These are phyloP conservation scores for Noccaea bulbosa DNA, from an alignment of 345 rosid genomes.

Conservation along the genomic window DNA sequence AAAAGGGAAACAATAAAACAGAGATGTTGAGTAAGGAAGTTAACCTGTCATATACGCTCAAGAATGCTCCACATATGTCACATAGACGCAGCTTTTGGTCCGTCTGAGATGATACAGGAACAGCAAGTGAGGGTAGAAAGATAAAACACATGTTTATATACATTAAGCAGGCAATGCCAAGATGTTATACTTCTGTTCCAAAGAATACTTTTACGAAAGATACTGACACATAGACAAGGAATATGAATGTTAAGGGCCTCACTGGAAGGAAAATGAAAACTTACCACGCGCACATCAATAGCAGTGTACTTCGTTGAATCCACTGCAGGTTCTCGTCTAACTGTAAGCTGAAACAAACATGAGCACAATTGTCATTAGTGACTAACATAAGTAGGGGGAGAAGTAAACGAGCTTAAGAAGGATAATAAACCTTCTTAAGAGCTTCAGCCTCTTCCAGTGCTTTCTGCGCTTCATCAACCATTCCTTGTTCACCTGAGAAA, in stretches of 20 bases:
- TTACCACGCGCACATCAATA: conserved; percentile 95
- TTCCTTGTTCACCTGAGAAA: conserved; percentile 88
- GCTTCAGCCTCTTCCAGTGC: conserved; percentile 99
- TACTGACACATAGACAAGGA: not conserved
- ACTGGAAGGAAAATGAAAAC: conserved; percentile 39
- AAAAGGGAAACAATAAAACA: conserved; percentile 39
- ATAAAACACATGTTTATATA: not conserved
- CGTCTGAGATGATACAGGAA: conserved; percentile 62
- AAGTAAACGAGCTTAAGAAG: conserved; percentile 11
- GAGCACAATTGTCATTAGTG: conserved; percentile 22
- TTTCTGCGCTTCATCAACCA: conserved; percentile 99
- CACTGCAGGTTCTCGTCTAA: conserved; percentile 71
- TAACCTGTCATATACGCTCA: conserved; percentile 99
- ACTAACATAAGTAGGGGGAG: not conserved
- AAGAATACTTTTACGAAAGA: not conserved
- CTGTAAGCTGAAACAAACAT: conserved; percentile 62
- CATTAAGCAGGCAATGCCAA: not conserved
- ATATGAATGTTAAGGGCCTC: conserved; percentile 8
- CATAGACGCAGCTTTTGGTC: conserved; percentile 99
- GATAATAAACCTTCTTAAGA: conserved; percentile 78
- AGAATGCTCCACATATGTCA: conserved; percentile 99
- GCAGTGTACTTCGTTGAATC: conserved; percentile 93
- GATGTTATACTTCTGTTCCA: conserved; percentile 9
- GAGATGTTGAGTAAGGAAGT: conserved; percentile 15
- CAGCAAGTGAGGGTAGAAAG: conserved; percentile 17